Base-by-base conservation (phyloP, 495 filamentous ascomycete genomes). In the Glonium stellatum region DNA sequence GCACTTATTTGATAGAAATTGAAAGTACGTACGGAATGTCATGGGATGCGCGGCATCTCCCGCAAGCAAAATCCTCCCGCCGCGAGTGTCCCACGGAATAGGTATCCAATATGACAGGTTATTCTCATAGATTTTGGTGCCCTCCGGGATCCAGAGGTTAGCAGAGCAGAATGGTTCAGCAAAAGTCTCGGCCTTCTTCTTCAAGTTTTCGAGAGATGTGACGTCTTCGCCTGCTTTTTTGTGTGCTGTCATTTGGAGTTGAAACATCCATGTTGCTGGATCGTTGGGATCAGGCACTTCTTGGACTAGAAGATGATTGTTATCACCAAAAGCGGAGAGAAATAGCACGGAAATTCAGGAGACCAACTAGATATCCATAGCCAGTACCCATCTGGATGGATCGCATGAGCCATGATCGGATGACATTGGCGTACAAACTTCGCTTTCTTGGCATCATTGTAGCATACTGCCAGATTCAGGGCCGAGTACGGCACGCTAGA, bases 31-130 rank as follows among this genome's bases (percentile, higher is more conserved):
- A 86, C 83, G 82, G 62, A 77, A 79, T 0, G 79, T 75, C 83
- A 86, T 86, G 0, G 82, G 75, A 69, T 87, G 83, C 5, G 80
- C 75, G 0, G 83, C 82, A 70, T 87, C 84, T 3, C 84, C 83
- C 5, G 79, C 75, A 22, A 86, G 55, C 0, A 79, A 79, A 1
- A 82, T 72, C 36, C 73, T 66, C 1, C 81, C 78, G 1, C 64
- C 70, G 1, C 61, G 68, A 42, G 75, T 83, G 63, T 83, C 73
- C 75, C 77, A 84, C 1, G 69, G 18, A 62, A 74, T 69, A 0
- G 72, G 66, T 37, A 73, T 71, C 76, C 76, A 79, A 48, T 73
- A 73, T 9, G 59, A 67, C 22, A 76, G 70, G 21, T 66, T 57
- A 49, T 68, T 64, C 23, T 67, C 69, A n/a, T 67, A 65, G n/a